Evolutionary conservation across 345 rosid genomes (phyloP).

Genomic region (Rhodomyrtus tomentosa): DNA sequence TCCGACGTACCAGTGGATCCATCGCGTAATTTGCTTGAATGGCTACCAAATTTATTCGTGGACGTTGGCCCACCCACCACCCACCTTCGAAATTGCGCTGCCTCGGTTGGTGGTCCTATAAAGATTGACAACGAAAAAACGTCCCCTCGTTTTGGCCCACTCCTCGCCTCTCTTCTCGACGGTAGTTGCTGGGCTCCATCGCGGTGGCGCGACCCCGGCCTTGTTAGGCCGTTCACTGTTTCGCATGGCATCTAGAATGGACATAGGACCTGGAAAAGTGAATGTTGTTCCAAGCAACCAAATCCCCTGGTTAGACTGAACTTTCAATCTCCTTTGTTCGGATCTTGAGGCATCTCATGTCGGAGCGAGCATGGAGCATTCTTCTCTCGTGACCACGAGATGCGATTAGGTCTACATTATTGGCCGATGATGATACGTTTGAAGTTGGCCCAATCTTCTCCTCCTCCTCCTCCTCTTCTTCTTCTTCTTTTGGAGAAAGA

Average conservation of each 20-base stretch:
- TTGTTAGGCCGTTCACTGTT: not conserved
- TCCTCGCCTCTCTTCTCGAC: not conserved
- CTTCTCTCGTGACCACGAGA: too few species aligned
- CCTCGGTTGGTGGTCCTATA: not conserved
- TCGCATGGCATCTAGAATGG: not conserved
- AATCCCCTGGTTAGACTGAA: not conserved
- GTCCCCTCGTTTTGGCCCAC: not conserved
- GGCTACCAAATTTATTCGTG: not conserved
- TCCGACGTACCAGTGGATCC: not conserved
- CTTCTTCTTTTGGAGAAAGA: too few species aligned
- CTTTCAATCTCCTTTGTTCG: not conserved
- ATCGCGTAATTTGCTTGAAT: not conserved
- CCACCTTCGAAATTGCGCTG: not conserved
- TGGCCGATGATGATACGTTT: too few species aligned
- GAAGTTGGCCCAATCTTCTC: too few species aligned
- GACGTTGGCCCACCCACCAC: not conserved
- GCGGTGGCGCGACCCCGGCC: not conserved
- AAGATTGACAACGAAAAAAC: not conserved
- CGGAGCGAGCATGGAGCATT: too few species aligned
- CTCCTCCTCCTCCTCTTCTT: too few species aligned
- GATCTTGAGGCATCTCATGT: not conserved
- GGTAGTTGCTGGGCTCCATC: not conserved
- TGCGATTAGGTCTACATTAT: too few species aligned
- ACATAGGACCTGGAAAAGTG: not conserved
- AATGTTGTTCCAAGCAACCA: not conserved